Conservation (phyloP, 2,329 filamentous ascomycete species). For the Gaeumannomyces tritici region DNA sequence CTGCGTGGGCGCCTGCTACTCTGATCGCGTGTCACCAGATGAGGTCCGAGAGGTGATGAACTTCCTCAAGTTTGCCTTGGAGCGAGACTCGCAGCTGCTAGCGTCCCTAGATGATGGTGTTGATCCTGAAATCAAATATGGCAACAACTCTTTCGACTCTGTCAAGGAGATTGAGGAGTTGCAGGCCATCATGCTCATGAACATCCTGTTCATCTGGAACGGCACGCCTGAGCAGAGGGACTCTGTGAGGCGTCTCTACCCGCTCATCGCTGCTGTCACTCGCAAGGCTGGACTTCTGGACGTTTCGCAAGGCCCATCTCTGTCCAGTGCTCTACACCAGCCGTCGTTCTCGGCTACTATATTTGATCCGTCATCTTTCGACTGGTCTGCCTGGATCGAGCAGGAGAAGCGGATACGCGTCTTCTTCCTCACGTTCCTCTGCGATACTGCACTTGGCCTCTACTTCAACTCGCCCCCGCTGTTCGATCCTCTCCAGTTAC, state of each 20-base stretch:
- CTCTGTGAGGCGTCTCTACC: conserved; percentile 49
- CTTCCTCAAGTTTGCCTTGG: conserved; percentile 46
- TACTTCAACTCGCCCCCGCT: conserved; percentile 61
- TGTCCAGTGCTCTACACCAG: conserved; percentile 53
- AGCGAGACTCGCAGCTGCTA: conserved; percentile 44
- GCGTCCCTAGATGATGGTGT: conserved; percentile 26
- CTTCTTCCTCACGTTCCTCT: conserved; percentile 55
- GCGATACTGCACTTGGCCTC: conserved; percentile 55
- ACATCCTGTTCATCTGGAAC: conserved; percentile 59
- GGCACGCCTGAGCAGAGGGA: conserved; percentile 57
- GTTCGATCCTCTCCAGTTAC: conserved; percentile 55
- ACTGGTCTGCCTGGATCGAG: conserved; percentile 59
- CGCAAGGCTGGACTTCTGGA: conserved; percentile 47
- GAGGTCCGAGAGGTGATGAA: conserved; percentile 62
- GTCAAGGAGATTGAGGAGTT: conserved; percentile 51
- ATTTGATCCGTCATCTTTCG: conserved; percentile 42
- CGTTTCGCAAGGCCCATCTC: conserved; percentile 36
- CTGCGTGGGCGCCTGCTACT: conserved; percentile 67
- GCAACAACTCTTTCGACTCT: conserved; percentile 24
- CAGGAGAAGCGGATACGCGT: conserved; percentile 60
- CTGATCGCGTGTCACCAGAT: conserved; percentile 46
- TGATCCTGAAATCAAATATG: conserved; percentile 20
- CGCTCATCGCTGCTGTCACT: conserved; percentile 44
- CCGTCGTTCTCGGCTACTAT: conserved; percentile 34
- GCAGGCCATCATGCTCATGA: conserved; percentile 54